Conservation (phyloP, 345 rosid genomes). For the Abelmoschus esculentus region DNA sequence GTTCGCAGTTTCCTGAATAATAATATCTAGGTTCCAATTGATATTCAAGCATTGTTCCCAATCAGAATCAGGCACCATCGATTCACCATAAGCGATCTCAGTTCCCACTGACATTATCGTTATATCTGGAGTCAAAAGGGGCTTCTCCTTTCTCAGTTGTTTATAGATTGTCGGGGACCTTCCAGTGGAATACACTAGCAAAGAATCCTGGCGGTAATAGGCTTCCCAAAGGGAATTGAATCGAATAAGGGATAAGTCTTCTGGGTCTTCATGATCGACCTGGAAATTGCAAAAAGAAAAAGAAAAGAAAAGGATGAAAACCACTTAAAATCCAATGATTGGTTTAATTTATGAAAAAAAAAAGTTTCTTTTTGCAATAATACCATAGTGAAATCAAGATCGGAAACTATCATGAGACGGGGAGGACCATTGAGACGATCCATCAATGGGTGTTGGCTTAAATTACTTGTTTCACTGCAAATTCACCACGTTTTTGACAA, state of each 20-base stretch:
- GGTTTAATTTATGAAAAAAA: neutral
- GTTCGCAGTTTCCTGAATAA: slow-evolving; percentile 56
- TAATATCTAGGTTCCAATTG: slow-evolving; percentile 66
- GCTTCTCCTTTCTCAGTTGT: slow-evolving; percentile 49
- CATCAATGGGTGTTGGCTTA: slow-evolving; percentile 42
- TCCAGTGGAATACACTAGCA: slow-evolving; percentile 75
- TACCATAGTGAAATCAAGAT: slow-evolving; percentile 86
- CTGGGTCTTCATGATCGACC: slow-evolving; percentile 79
- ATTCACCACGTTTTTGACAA: neutral
- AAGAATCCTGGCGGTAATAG: slow-evolving; percentile 57
- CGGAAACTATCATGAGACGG: slow-evolving; percentile 70
- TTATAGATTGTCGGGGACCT: slow-evolving; percentile 57
- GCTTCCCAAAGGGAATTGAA: slow-evolving; percentile 92
- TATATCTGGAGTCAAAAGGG: slow-evolving; percentile 77
- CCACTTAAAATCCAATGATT: neutral
- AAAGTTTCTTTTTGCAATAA: neutral
- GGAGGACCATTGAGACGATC: slow-evolving; percentile 55
- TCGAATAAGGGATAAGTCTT: slow-evolving; percentile 54
- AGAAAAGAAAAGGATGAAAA: neutral
- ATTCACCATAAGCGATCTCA: slow-evolving; percentile 68
- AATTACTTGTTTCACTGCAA: neutral
- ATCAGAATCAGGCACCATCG: slow-evolving; percentile 49
- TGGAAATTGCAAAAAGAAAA: slow-evolving; percentile 11
- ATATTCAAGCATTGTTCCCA: slow-evolving; percentile 57
- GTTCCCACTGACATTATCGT: slow-evolving; percentile 83